phyloP scores from a whole-genome alignment of 1,139 yeast genomes.

The Candida smagusa region DNA sequence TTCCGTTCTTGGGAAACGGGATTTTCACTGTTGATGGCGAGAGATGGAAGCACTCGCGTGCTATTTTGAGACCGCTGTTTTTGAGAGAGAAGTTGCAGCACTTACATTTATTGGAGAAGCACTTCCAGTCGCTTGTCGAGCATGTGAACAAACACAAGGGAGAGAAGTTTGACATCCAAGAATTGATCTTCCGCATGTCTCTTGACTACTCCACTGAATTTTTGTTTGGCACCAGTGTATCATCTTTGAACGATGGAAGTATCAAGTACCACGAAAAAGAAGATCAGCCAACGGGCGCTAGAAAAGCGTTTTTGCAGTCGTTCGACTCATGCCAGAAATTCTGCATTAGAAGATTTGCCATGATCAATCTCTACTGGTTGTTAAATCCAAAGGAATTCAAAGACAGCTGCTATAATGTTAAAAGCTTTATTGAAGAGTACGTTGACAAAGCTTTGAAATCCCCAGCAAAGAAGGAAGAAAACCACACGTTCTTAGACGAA shows the following conservation, averaged over 20 bases:
- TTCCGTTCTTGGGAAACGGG: conserved; percentile 53
- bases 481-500: conserved; percentile 40
- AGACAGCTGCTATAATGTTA: conserved; percentile 17
- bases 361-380: conserved; percentile 26
- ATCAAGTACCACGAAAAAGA: too few relatives aligned
- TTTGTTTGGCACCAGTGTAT: conserved; percentile 38
- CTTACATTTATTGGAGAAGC: conserved; percentile 45
- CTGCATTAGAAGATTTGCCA: conserved; percentile 28
- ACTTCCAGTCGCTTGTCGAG: conserved; percentile 35
- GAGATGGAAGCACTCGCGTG: conserved; percentile 57
- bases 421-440: conserved; percentile 29
- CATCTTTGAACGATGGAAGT: too few relatives aligned
- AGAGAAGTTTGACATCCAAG: conserved; percentile 12
- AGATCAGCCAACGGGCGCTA: conserved; percentile 27
- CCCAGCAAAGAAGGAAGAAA: conserved; percentile 34
- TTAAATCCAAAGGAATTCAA: conserved; percentile 29
- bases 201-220: conserved; percentile 42
- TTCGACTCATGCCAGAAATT: conserved; percentile 32
- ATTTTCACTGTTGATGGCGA: conserved; percentile 54
- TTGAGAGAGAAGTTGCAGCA: conserved; percentile 55
- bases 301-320: conserved; percentile 24
- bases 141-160: conserved; percentile 23
- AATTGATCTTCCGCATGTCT: conserved; percentile 34
- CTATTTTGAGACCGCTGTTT: conserved; percentile 59
- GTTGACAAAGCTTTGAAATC: conserved; percentile 26